Evolutionary conservation across 805 yeast species (phyloP), one percentile per base, ranked within the genome.

Genomic region (Nakazawaea ambrosiae): DNA sequence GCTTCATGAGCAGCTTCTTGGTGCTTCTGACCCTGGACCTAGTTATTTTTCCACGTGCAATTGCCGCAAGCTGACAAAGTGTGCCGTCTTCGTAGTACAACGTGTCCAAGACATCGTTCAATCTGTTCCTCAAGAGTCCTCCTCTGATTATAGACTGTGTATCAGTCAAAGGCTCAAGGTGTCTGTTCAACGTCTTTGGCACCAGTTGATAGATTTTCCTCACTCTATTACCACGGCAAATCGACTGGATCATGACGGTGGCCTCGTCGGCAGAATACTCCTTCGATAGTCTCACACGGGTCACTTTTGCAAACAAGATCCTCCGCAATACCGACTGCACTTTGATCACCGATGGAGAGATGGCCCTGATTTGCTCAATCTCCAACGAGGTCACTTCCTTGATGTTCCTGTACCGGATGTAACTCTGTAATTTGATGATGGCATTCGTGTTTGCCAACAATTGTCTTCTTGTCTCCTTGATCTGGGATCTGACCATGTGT

Each of bases 141-240:
- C 73, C 76, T 46, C 75, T 54, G 2, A 59, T 58, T 27, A 70
- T 57, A 14, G 64, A 53, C 46, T 70, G 75, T 4, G 70, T 48
- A 26, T 65, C 70, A 11, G 34, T n/a, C 2, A 49, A 27, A 10
- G 27, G 20, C 16, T 27, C 33, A 9, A 37, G 28, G n/a, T 28
- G 16, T 20, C 32, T 23, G 17, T 29, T 36, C 27, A 31, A 61
- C 28, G 11, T 49, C 48, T 7, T 36, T 11, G 43, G 14, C 12
- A 16, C 31, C 41, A 9, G 46, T 30, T 8, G 20, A 20, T 7
- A 27, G n/a, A n/a, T 37, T 7, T 20, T 17, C 40, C 62, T 48
- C 1, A 38, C 25, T 1, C 26, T 33, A 4, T 32, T 33, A 7
- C 55, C 62, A 37, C 68, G 55, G 11, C 47, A 39, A 3, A 61